Evolutionary conservation across 257 asterid species (phyloP).

Genomic region (Nyctanthes arbortristis): DNA sequence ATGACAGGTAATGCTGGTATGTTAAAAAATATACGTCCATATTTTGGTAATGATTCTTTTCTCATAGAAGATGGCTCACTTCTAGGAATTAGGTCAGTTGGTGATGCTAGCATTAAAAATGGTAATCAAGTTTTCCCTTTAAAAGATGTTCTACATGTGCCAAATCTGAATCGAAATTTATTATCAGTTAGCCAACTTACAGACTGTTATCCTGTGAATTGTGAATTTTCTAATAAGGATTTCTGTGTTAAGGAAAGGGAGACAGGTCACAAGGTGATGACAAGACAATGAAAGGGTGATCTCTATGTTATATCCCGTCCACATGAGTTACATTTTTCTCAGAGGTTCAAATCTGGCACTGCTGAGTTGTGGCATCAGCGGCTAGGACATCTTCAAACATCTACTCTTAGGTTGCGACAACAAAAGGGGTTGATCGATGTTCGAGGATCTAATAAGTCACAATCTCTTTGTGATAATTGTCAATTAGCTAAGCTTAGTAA

Average conservation of each 20-base stretch:
- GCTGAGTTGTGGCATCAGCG: background rate
- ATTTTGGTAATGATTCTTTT: background rate
- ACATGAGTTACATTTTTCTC: background rate
- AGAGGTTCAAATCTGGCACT: background rate
- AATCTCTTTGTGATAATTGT: background rate
- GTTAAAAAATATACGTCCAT: background rate
- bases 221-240: constrained; percentile 4
- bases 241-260: constrained; percentile 2
- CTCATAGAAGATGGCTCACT: background rate
- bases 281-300: background rate
- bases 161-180: background rate
- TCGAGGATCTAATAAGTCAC: background rate
- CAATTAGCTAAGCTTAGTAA: background rate
- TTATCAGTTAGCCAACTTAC: background rate
- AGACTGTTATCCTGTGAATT: background rate
- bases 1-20: background rate
- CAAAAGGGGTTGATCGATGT: background rate
- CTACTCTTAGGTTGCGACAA: background rate
- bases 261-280: background rate
- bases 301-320: background rate
- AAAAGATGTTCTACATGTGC: background rate
- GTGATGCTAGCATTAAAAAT: background rate
- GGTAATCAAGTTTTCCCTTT: background rate
- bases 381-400: background rate
- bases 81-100: background rate